Percentiles rank a stretch among this genome's conserved stretches.
Evolutionary conservation across 257 asterid species (phyloP).

Genomic region (Solanum etuberosum): DNA sequence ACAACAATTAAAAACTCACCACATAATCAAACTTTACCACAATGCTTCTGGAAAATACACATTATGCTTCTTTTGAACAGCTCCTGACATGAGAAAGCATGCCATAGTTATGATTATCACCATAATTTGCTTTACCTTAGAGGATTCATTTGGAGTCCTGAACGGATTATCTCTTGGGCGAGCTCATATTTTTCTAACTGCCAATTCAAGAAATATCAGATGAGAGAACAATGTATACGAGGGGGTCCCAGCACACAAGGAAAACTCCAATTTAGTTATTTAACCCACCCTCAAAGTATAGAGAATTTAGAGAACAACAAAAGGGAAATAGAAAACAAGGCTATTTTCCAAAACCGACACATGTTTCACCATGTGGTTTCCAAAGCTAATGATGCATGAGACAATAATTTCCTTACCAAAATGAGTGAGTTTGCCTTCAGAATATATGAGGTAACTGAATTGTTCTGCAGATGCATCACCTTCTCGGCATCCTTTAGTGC

Average conservation of each 20-base stretch:
- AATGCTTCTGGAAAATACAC: background rate
- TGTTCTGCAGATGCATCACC: constrained; percentile 42
- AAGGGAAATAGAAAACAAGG: background rate
- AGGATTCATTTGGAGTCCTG: constrained; percentile 73
- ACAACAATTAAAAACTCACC: background rate
- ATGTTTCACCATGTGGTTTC: background rate
- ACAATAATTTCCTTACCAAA: constrained; percentile 43
- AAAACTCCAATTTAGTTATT: background rate
- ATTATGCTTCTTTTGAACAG: background rate
- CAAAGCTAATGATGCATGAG: background rate
- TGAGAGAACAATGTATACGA: background rate
- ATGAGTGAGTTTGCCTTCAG: constrained; percentile 87
- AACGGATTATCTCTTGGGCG: constrained; percentile 56
- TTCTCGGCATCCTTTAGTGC: constrained; percentile 91
- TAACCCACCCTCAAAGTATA: background rate
- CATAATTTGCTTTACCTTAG: constrained; percentile 34
- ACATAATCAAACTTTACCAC: background rate
- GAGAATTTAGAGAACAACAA: background rate
- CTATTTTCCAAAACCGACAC: background rate
- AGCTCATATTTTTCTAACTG: constrained; percentile 83
- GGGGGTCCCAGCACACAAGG: background rate
- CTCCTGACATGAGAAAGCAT: background rate
- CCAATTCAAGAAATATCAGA: constrained; percentile 10
- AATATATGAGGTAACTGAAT: constrained; percentile 38
- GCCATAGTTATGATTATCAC: background rate